Evolutionary conservation across 1,284 basidiomycete species (phyloP), one percentile per base, ranked within the genome.

Genomic region (Leccinum fallax): DNA sequence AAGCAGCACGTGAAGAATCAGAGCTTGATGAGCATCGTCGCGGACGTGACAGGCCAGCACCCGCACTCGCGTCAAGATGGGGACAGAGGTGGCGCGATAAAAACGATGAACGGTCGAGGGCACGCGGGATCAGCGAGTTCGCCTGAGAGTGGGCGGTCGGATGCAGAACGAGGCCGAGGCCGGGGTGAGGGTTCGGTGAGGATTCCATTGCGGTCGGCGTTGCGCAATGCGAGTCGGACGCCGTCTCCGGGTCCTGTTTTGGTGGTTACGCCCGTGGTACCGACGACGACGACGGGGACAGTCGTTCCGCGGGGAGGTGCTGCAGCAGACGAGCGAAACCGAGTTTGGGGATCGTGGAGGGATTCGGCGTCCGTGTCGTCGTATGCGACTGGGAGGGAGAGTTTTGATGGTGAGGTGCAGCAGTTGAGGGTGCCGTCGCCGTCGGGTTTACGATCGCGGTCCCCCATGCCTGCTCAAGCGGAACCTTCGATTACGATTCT

Each of bases 21-120:
- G 53, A 89, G 83, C 53, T 73, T 90, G 69, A 85, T 90, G 86
- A 85, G 83, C 66, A 85, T 90, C 65, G 84, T 90, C 5, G 87
- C 88, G 66, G 83, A 80, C 62, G 83, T 88, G 38, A 72, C 86
- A 77, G 11, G 11, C 32, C 11, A 11, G 30, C 30, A 30, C 30
- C 30, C 30, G 30, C 9, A 30, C 30, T 30, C 30, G 32, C 32
- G 11, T 34, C 32, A 34, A 34, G 32, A 34, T 34, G 32, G 30
- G 30, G 30, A 34, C 32, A 43, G 40, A 16, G 16, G 7, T 19
- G 16, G 40, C 15, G 4, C 40, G 40, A 36, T 6, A 2, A 13
- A 0, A 1, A 13, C 34, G 34, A 34, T 1, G 34, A 34, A 40
- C 2, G 8, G 3, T n/a, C 38, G 38, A 40, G 32, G 51, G 11